A percentile compares a stretch with the other conserved stretches of the same genome.
These are phyloP conservation scores for Alternaria arbusti DNA, from an alignment of 2,329 filamentous ascomycete genomes.

Conservation along the genomic window DNA sequence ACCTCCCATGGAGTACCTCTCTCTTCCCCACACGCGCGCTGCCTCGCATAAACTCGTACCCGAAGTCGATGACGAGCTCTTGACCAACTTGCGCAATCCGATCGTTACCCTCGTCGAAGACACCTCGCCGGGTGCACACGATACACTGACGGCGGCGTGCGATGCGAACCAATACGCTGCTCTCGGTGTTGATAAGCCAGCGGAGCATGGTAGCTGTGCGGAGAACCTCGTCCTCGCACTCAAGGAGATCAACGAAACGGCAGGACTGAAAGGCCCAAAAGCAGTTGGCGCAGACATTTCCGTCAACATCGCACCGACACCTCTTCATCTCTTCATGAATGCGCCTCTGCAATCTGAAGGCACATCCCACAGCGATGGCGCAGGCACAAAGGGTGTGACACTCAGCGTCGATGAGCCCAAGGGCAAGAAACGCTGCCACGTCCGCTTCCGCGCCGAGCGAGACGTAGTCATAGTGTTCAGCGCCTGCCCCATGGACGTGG, in stretches of 20 bases:
- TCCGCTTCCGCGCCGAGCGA: slow-evolving; percentile 44
- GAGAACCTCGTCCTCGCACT: slow-evolving; percentile 58
- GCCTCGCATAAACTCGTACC: slow-evolving; percentile 51
- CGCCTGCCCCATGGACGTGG: slow-evolving; percentile 49
- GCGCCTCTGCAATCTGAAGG: slow-evolving; percentile 30
- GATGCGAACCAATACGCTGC: slow-evolving; percentile 53
- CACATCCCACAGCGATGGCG: slow-evolving; percentile 16
- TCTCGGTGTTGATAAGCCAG: slow-evolving; percentile 53
- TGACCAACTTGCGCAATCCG: slow-evolving; percentile 55
- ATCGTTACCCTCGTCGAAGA: slow-evolving; percentile 57
- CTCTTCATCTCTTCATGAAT: slow-evolving; percentile 54
- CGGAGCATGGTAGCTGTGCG: slow-evolving; percentile 56
- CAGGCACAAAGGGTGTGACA: slow-evolving; percentile 38
- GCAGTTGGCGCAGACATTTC: slow-evolving; percentile 56
- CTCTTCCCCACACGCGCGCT: slow-evolving; percentile 54
- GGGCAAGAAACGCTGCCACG: slow-evolving; percentile 44
- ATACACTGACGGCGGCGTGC: slow-evolving; percentile 57
- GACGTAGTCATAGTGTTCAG: slow-evolving; percentile 48
- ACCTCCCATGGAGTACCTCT: slow-evolving; percentile 56
- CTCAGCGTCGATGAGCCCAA: slow-evolving; percentile 40
- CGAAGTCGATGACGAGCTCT: slow-evolving; percentile 50
- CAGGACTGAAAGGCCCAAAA: slow-evolving; percentile 54
- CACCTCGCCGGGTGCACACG: slow-evolving; percentile 52
- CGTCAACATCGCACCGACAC: slow-evolving; percentile 56
- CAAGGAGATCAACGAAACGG: slow-evolving; percentile 55